Percentiles rank a stretch among this genome's conserved stretches.
These are phyloP conservation scores for Globisporangium splendens DNA, from an alignment of 352 stramenopile genomes.

Conservation along the genomic window DNA sequence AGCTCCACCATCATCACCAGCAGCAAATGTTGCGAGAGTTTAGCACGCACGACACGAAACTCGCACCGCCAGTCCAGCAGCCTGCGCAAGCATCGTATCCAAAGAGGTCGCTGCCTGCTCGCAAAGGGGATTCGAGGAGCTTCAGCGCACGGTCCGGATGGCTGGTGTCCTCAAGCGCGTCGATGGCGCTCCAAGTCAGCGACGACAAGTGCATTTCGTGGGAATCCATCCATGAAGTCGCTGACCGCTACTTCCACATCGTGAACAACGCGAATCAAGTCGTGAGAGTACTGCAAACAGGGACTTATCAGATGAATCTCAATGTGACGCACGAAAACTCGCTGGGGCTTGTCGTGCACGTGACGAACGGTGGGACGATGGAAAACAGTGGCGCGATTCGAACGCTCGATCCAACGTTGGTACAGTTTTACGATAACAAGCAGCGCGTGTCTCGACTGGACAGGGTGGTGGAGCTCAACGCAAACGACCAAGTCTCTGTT, in stretches of 20 bases:
- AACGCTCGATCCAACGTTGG: slow-evolving; percentile 23
- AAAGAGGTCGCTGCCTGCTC: slow-evolving; percentile 9
- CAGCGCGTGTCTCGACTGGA: slow-evolving; percentile 36
- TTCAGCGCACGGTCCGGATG: slow-evolving; percentile 22
- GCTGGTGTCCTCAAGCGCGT: slow-evolving; percentile 21
- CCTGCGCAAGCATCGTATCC: background rate
- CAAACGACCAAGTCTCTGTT: slow-evolving; percentile 26
- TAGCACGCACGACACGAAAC: slow-evolving; percentile 9
- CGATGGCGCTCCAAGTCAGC: slow-evolving; percentile 7
- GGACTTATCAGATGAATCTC: slow-evolving; percentile 43
- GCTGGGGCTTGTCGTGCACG: slow-evolving; percentile 19
- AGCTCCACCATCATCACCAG: background rate
- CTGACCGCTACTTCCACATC: slow-evolving; percentile 3
- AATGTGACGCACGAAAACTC: slow-evolving; percentile 32
- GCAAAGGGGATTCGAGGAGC: slow-evolving; percentile 20
- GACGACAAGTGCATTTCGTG: slow-evolving; percentile 14
- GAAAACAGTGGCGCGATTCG: background rate
- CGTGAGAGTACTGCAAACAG: slow-evolving; percentile 22
- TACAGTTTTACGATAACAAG: slow-evolving; percentile 41
- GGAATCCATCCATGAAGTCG: background rate
- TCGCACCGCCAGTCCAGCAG: slow-evolving; percentile 15
- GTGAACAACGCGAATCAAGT: background rate
- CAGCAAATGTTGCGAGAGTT: slow-evolving; percentile 4
- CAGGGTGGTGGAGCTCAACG: slow-evolving; percentile 21
- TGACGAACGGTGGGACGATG: slow-evolving; percentile 4